Base-by-base conservation (phyloP, 2,329 filamentous ascomycete genomes). In the Penicillium oxalicum region DNA sequence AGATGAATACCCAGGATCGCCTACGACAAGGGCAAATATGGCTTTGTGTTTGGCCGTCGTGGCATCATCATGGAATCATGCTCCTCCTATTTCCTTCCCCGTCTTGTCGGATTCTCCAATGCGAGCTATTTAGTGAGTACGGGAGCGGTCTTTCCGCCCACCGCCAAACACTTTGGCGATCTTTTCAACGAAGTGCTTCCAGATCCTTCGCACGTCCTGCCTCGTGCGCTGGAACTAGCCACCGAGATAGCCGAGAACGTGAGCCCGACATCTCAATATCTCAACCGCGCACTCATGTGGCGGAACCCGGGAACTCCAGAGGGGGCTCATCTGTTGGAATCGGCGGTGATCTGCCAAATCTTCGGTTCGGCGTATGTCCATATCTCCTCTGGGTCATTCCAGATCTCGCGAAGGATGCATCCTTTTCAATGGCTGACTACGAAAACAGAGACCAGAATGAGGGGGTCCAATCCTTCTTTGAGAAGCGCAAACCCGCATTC, bases 261-360 rank as follows among this genome's bases (percentile, higher is more conserved):
- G 26, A 87, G 83, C 57, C 69, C 70, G 1, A 78, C 88, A 27
- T 79, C 81, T 27, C 80, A 79, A 7, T 76, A 79, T 54, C 61
- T 88, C 48, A 89, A 87, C 78, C 79, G 80, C 61, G 86, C 88
- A 59, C 67, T 91, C 72, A 83, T 90, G 73, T 88, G 78, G 61
- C 61, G 69, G 7, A 67, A 68, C 2, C 63, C 69, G 2, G 73
- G 69, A 13, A 80, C 76, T 24, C 78, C 85, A 0, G 87, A 91
- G 70, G 83, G 76, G 43, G 80, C 85, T 47, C 85, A 88, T 71
- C 66, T 88, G 54, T 69, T 90, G 28, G 86, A 91, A 52, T 72
- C 69, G 5, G 58, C 56, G 18, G 47, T 72, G 29, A 67, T 73
- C n/a, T 65, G 62, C 45, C 65, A 69, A 40, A 57, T 71, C 50